These are phyloP conservation scores for Penicillium sp. DNA, from an alignment of 2,329 filamentous ascomycete genomes.

Conservation along the genomic window DNA sequence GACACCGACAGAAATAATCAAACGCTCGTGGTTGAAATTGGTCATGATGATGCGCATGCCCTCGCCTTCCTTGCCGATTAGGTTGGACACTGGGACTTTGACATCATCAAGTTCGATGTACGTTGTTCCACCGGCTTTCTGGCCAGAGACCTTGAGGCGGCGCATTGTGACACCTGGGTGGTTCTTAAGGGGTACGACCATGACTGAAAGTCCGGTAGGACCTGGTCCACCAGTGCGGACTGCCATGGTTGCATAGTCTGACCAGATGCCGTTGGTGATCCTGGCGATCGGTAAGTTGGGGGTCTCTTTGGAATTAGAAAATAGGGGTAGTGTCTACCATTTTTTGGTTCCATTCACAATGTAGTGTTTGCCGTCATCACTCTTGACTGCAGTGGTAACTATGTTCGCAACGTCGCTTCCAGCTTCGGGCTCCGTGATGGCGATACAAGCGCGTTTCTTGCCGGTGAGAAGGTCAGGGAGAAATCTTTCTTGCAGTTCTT, in stretches of 20 bases:
- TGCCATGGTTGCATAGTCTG: slow-evolving; percentile 68
- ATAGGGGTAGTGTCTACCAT: slow-evolving; percentile 50
- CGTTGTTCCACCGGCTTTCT: slow-evolving; percentile 66
- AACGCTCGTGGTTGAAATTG: slow-evolving; percentile 77
- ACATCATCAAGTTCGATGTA: slow-evolving; percentile 77
- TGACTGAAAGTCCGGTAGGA: slow-evolving; percentile 62
- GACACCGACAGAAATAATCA: slow-evolving; percentile 64
- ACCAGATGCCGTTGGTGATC: slow-evolving; percentile 73
- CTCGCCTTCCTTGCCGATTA: slow-evolving; percentile 68
- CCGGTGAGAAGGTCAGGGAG: slow-evolving; percentile 68
- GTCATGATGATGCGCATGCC: slow-evolving; percentile 76
- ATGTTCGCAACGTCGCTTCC: slow-evolving; percentile 75
- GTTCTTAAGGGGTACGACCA: slow-evolving; percentile 70
- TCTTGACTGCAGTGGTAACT: slow-evolving; percentile 64
- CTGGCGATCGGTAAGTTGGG: slow-evolving; percentile 26
- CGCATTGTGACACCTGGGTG: slow-evolving; percentile 68
- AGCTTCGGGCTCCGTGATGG: slow-evolving; percentile 75
- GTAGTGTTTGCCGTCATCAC: slow-evolving; percentile 64
- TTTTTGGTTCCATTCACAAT: slow-evolving; percentile 76
- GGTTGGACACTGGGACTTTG: slow-evolving; percentile 67
- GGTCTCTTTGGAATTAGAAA: background rate
- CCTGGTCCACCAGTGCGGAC: slow-evolving; percentile 70
- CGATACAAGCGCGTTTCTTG: slow-evolving; percentile 69
- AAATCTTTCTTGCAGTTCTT: slow-evolving; percentile 63
- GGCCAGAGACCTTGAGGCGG: slow-evolving; percentile 65